Conservation (phyloP, 257 asterid genomes). For the Datura wrightii region DNA sequence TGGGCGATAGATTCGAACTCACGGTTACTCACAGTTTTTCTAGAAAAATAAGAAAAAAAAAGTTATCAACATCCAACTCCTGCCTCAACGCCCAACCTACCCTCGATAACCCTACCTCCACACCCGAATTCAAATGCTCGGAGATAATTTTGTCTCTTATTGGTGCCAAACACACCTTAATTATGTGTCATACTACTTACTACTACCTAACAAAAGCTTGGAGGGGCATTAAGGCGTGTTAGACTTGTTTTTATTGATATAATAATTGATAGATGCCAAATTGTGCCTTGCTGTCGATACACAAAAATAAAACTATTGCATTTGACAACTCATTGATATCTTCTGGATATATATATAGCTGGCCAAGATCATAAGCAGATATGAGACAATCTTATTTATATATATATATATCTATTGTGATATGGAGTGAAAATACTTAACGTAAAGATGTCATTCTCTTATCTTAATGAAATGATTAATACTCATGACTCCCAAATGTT, state of each 20-base stretch:
- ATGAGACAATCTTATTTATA: slow-evolving; percentile 9
- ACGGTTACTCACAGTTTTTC: too few relatives aligned
- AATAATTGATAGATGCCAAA: slow-evolving; percentile 21
- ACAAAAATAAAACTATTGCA: not conserved
- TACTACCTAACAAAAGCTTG: not conserved
- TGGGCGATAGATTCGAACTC: not conserved
- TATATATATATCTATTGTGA: too few relatives aligned
- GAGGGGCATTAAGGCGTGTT: not conserved
- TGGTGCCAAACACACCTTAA: too few relatives aligned
- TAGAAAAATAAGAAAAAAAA: too few relatives aligned
- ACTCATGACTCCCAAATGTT: not conserved
- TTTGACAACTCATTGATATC: not conserved
- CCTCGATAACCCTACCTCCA: too few relatives aligned
- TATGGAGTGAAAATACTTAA: slow-evolving; percentile 19
- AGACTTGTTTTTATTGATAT: not conserved
- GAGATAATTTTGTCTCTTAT: too few relatives aligned
- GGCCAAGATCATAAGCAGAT: slow-evolving; percentile 25
- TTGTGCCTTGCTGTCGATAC: slow-evolving; percentile 14
- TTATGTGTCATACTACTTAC: too few relatives aligned
- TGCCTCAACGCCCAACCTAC: too few relatives aligned
- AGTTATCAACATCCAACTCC: too few relatives aligned
- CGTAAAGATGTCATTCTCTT: slow-evolving; percentile 20
- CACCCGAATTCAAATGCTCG: too few relatives aligned
- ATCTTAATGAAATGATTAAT: slow-evolving; percentile 24
- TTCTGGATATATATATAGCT: slow-evolving; percentile 13